Evolutionary conservation across 2,329 filamentous ascomycete species (phyloP).

Genomic region (Lachnellula occidentalis): DNA sequence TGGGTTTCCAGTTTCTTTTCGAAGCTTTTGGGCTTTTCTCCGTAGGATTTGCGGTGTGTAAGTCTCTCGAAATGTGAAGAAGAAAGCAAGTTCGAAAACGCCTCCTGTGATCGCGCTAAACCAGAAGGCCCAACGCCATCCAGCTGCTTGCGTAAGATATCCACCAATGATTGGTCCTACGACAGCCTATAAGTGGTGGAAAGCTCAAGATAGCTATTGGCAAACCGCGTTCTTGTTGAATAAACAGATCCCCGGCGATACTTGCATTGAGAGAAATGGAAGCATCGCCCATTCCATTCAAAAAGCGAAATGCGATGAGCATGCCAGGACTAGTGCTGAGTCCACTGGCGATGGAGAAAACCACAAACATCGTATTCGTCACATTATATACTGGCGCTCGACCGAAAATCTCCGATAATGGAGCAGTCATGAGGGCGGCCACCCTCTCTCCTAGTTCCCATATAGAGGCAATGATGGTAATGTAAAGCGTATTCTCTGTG

Average conservation of each 20-base stretch:
- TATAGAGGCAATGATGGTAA: conserved; percentile 53
- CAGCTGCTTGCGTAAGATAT: conserved; percentile 39
- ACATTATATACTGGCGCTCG: conserved; percentile 44
- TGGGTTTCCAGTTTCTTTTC: conserved; percentile 36
- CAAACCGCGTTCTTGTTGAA: conserved; percentile 48
- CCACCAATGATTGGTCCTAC: conserved; percentile 43
- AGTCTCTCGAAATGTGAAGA: conserved; percentile 34
- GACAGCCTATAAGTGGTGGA: conserved; percentile 32
- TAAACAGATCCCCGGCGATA: conserved; percentile 50
- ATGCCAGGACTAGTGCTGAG: conserved; percentile 40
- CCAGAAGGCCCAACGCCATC: conserved; percentile 49
- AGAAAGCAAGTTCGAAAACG: conserved; percentile 17
- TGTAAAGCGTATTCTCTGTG: conserved; percentile 31
- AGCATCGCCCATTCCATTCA: conserved; percentile 55
- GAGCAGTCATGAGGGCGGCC: conserved; percentile 53
- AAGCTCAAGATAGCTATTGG: conserved; percentile 48
- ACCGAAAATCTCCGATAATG: conserved; percentile 54
- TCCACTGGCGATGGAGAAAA: conserved; percentile 37
- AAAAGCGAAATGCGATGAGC: conserved; percentile 52
- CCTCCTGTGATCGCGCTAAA: conserved; percentile 35
- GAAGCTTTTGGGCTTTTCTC: conserved; percentile 39
- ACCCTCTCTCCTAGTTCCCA: conserved; percentile 56
- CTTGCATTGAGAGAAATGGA: conserved; percentile 38
- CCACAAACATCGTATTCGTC: conserved; percentile 45
- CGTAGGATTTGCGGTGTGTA: conserved; percentile 40